Evolutionary conservation across 148 eudicot species (phyloP).

Genomic region (Pouteria glomerata): DNA sequence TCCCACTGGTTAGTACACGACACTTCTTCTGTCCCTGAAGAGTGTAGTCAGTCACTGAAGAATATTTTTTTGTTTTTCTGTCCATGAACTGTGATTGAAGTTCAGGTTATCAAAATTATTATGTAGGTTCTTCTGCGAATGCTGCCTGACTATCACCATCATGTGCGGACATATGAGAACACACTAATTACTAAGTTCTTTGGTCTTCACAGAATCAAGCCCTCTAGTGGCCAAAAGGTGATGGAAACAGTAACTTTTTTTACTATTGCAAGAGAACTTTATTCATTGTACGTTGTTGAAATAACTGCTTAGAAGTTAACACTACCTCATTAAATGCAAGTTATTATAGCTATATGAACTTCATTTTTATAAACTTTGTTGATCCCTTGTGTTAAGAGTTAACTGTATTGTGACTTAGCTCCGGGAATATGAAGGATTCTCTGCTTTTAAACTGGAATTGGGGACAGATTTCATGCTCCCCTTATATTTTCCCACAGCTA

Average conservation of each 20-base stretch:
- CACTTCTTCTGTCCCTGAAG: too few relatives aligned
- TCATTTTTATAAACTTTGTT: background rate
- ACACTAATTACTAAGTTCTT: conserved; percentile 95
- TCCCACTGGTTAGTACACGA: too few relatives aligned
- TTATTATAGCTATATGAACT: background rate
- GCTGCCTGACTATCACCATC: conserved; percentile 88
- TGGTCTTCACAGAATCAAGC: conserved; percentile 93
- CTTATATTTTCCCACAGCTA: background rate
- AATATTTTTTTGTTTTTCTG: background rate
- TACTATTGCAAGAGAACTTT: background rate
- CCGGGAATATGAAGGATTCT: conserved; percentile 1
- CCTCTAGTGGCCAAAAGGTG: conserved; percentile 98
- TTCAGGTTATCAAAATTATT: conserved; percentile 14
- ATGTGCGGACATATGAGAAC: conserved; percentile 78
- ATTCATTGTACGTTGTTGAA: background rate
- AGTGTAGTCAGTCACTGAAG: too few relatives aligned
- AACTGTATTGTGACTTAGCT: conserved; percentile 1
- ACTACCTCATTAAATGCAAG: background rate
- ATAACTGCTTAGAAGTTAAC: too few relatives aligned
- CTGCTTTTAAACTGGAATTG: background rate
- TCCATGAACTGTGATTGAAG: background rate
- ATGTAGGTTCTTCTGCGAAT: conserved; percentile 82
- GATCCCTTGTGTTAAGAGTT: background rate
- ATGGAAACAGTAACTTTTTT: background rate
- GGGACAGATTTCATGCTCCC: background rate